A percentile compares a stretch with the other conserved stretches of the same genome.
Conservation (phyloP, 768 basidiomycete genomes). For the Ramaria sp. region DNA sequence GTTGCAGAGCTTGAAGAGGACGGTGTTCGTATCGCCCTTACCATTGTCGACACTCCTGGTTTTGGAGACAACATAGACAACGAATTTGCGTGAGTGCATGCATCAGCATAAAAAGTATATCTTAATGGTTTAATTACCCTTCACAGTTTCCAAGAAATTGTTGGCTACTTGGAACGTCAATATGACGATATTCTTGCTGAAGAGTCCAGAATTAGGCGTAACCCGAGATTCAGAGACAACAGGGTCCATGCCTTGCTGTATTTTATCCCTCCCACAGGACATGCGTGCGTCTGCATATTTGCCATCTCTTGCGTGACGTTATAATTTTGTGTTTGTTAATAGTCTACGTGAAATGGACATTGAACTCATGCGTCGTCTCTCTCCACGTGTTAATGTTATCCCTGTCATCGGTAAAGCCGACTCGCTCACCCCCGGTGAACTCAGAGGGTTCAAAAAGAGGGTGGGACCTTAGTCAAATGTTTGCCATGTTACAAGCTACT, state of each 20-base stretch:
- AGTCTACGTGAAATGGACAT: constrained; percentile 97
- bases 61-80: constrained; percentile 99
- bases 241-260: constrained; percentile 93
- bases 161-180: constrained; percentile 93
- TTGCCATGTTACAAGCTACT: neutral
- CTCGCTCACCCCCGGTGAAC: constrained; percentile 84
- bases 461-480: constrained; percentile 25
- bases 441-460: constrained; percentile 93
- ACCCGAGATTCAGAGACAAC: constrained; percentile 98
- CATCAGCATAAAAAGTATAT: neutral
- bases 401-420: constrained; percentile 97
- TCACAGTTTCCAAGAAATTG: constrained; percentile 88
- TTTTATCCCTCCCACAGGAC: constrained; percentile 98
- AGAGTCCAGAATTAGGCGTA: constrained; percentile 98
- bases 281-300: constrained; percentile 57
- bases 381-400: constrained; percentile 97
- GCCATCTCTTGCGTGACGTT: neutral
- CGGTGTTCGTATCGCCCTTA: constrained; percentile 93
- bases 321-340: neutral
- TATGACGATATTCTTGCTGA: constrained; percentile 98
- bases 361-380: constrained; percentile 95
- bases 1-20: constrained; percentile 90
- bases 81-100: constrained; percentile 76
- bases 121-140: neutral
- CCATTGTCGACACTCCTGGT: constrained; percentile 97